Percentiles rank a stretch among this genome's conserved stretches.
phyloP scores from a whole-genome alignment of 2,329 filamentous ascomycete genomes.

The Botrytis porri region DNA sequence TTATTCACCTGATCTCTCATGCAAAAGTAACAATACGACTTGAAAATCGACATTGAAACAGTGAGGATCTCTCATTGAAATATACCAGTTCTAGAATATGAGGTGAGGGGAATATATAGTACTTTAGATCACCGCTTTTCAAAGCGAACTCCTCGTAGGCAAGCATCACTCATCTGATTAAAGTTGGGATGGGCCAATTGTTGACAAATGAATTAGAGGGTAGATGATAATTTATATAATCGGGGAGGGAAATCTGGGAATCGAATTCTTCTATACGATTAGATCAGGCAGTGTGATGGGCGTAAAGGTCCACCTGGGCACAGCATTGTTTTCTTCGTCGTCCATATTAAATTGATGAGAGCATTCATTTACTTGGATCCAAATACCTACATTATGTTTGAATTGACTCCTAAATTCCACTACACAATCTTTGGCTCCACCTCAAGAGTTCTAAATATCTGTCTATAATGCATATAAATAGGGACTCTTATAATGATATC shows the following conservation, averaged over 20 bases:
- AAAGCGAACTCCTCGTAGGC: background rate
- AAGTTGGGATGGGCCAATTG: too few species aligned
- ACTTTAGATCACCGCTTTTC: background rate
- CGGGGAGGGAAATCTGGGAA: rapidly evolving
- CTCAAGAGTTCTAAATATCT: background rate
- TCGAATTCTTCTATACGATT: background rate
- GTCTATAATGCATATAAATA: background rate
- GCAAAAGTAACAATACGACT: background rate
- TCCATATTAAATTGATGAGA: background rate
- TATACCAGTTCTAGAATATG: background rate
- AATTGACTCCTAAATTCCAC: rapidly evolving
- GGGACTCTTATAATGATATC: background rate
- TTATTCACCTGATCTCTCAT: too few species aligned
- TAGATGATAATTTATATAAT: background rate
- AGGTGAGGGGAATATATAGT: background rate
- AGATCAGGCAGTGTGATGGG: too few species aligned
- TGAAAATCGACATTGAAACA: background rate
- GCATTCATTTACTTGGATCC: background rate
- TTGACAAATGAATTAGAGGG: background rate
- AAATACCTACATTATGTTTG: background rate
- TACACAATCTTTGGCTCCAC: background rate
- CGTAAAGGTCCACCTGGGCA: background rate
- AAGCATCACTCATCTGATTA: too few species aligned
- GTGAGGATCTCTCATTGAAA: background rate
- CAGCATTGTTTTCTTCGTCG: background rate